These are phyloP conservation scores for Agaricus subrufescens DNA, from an alignment of 768 basidiomycete genomes.

Conservation along the genomic window DNA sequence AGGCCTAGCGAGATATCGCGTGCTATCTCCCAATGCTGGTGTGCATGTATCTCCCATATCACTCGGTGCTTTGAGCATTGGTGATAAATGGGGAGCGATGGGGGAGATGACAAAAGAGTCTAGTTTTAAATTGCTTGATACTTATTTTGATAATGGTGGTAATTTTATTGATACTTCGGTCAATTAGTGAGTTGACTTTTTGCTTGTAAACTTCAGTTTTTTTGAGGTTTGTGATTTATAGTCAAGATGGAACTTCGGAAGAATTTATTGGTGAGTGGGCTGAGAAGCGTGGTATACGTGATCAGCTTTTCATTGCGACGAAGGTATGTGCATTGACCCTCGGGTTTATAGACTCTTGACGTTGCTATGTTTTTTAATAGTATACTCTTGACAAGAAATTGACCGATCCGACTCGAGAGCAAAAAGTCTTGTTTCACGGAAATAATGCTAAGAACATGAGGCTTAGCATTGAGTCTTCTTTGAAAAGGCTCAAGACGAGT, in stretches of 20 bases:
- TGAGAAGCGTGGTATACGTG: constrained; percentile 34
- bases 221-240: constrained; percentile 9
- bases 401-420: constrained; percentile 18
- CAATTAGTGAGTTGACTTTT: constrained; percentile 24
- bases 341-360: too few relatives aligned
- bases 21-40: constrained; percentile 27
- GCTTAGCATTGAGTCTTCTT: constrained; percentile 29
- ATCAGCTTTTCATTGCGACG: constrained; percentile 45
- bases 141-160: constrained; percentile 36
- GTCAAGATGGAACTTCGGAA: constrained; percentile 51
- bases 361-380: constrained; percentile 7
- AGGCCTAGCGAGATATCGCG: constrained; percentile 24
- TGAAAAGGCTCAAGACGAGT: constrained; percentile 36
- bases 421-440: constrained; percentile 29
- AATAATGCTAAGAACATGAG: constrained; percentile 39
- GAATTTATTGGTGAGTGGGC: constrained; percentile 47
- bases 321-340: constrained; percentile 22
- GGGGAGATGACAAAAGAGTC: constrained; percentile 35
- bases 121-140: constrained; percentile 39
- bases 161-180: constrained; percentile 46
- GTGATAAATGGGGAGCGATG: constrained; percentile 27
- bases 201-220: too few relatives aligned
- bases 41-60: constrained; percentile 34
- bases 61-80: constrained; percentile 37
- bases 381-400: constrained; percentile 23